Evolutionary conservation across 805 yeast species (phyloP).

Genomic region (Candida gorgasii): DNA sequence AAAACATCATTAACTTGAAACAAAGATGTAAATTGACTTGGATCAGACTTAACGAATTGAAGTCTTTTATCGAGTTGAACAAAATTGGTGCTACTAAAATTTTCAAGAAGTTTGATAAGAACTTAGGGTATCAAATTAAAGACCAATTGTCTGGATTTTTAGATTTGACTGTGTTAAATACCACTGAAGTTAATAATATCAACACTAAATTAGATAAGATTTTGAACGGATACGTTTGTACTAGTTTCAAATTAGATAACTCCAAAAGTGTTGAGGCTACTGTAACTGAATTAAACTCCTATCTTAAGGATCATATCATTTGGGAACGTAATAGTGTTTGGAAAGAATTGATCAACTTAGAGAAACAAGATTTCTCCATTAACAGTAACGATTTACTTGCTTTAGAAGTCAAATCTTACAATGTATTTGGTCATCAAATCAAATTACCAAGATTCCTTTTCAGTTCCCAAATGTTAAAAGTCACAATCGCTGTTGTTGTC

Average conservation of each 20-base stretch:
- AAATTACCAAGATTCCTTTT: constrained; percentile 49
- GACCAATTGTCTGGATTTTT: constrained; percentile 52
- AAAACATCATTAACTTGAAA: constrained; percentile 62
- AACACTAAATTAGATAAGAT: constrained; percentile 55
- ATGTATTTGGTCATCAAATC: constrained; percentile 21
- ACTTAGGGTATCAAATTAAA: constrained; percentile 61
- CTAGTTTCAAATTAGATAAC: constrained; percentile 35
- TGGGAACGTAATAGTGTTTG: constrained; percentile 98
- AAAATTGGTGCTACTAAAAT: constrained; percentile 88
- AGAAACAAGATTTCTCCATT: constrained; percentile 30
- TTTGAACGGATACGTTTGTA: constrained; percentile 54
- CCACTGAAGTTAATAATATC: constrained; percentile 44
- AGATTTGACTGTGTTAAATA: constrained; percentile 31
- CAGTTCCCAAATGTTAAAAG: constrained; percentile 49
- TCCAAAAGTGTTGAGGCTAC: constrained; percentile 50
- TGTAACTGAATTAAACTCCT: constrained; percentile 48
- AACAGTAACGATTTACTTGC: constrained; percentile 19
- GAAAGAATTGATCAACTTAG: constrained; percentile 90
- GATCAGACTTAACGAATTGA: constrained; percentile 77
- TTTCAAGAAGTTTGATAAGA: constrained; percentile 88
- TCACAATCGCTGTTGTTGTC: constrained; percentile 48
- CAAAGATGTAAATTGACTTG: constrained; percentile 65
- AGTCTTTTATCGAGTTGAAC: constrained; percentile 81
- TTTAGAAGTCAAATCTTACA: constrained; percentile 19
- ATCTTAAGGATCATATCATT: constrained; percentile 86